A percentile compares a stretch with the other conserved stretches of the same genome.
These are phyloP conservation scores for Cystobasidium pallidum DNA, from an alignment of 1,284 basidiomycete genomes.

Conservation along the genomic window DNA sequence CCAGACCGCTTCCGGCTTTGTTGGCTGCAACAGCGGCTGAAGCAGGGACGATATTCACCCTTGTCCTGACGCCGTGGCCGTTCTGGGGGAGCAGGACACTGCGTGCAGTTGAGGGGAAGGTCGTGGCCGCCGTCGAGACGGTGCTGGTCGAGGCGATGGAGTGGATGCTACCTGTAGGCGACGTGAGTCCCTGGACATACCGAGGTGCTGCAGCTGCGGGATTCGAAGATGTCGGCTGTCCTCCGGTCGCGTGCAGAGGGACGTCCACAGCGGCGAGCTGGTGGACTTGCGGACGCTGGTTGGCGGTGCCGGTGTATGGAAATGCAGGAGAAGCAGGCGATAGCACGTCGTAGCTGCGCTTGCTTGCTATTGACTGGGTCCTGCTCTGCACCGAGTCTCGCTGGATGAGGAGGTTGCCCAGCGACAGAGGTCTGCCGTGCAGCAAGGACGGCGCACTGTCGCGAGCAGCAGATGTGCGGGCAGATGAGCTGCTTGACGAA, in stretches of 20 bases:
- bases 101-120: background rate
- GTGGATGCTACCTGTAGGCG: slow-evolving; percentile 26
- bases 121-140: background rate
- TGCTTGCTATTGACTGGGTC: slow-evolving; percentile 12
- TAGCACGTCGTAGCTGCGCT: slow-evolving; percentile 7
- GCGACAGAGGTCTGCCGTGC: slow-evolving; percentile 13
- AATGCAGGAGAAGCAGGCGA: background rate
- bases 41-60: slow-evolving; percentile 38
- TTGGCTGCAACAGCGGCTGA: slow-evolving; percentile 8
- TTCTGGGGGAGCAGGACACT: slow-evolving; percentile 34
- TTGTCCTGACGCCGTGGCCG: slow-evolving; percentile 36
- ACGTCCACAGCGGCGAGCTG: background rate
- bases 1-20: slow-evolving; percentile 1
- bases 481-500: background rate
- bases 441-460: background rate
- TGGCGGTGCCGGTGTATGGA: background rate
- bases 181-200: background rate
- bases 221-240: slow-evolving; percentile 17
- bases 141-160: slow-evolving; percentile 21
- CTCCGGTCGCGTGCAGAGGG: background rate
- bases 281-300: background rate
- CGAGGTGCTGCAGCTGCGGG: background rate
- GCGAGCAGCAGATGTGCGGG: background rate
- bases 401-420: slow-evolving; percentile 28
- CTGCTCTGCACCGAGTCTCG: background rate